Conservation (phyloP, 2,329 filamentous ascomycete species). For the Gnomoniopsis sp. region DNA sequence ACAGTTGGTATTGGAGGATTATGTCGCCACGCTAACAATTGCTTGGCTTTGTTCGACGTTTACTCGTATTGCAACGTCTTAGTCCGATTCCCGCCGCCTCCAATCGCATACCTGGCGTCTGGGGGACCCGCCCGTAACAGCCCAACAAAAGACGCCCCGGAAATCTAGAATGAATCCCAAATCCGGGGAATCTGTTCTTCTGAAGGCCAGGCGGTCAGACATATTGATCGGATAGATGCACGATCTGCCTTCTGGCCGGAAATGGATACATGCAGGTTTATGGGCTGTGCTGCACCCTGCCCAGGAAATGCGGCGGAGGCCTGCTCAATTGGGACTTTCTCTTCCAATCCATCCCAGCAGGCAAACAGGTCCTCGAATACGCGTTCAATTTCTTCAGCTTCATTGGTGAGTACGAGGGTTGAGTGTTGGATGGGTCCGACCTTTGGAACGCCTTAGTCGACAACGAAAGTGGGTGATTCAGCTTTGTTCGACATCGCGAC, state of each 20-base stretch:
- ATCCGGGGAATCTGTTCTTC: not conserved
- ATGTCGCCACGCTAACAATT: not conserved
- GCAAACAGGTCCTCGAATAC: not conserved
- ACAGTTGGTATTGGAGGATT: not conserved
- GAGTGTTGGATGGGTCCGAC: not conserved
- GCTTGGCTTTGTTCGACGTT: too few species aligned
- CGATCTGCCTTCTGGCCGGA: not conserved
- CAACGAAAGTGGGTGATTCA: not conserved
- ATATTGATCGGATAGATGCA: not conserved
- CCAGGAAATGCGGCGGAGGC: conserved; percentile 3
- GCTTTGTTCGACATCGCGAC: conserved; percentile 1
- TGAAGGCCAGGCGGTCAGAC: not conserved
- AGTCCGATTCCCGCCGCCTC: too few species aligned
- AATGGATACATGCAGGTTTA: not conserved
- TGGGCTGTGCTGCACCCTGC: conserved; percentile 11
- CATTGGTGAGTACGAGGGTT: not conserved
- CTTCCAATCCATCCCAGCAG: conserved; percentile 6
- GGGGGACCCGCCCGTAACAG: too few species aligned
- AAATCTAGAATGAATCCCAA: not conserved
- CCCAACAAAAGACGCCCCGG: not conserved
- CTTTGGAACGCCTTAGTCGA: not conserved
- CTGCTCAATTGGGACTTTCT: not conserved
- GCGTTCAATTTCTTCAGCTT: not conserved
- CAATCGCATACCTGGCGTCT: too few species aligned
- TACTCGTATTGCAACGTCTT: too few species aligned